A percentile compares a stretch with the other conserved stretches of the same genome.
Evolutionary conservation across 176 grass and related monocot genomes (phyloP).

Genomic region (Oryza coarctata): DNA sequence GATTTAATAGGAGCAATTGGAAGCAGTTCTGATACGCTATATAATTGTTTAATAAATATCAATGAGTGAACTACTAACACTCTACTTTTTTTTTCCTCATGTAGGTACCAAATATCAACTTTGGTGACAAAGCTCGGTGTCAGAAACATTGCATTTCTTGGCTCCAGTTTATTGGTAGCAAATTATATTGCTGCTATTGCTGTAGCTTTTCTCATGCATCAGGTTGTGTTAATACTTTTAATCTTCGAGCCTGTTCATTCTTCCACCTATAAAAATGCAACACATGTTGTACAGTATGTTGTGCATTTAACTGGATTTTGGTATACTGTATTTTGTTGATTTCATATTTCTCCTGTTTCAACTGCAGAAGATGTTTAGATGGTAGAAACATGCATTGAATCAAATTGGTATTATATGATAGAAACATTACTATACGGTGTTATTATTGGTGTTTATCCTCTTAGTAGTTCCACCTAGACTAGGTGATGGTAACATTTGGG

Average conservation of each 20-base stretch:
- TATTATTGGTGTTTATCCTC: not conserved
- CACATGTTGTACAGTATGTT: not conserved
- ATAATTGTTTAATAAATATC: slow-evolving; percentile 3
- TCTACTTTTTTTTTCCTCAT: not conserved
- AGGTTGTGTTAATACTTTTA: slow-evolving; percentile 48
- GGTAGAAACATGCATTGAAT: not conserved
- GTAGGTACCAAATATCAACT: slow-evolving; percentile 92
- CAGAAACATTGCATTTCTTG: slow-evolving; percentile 96
- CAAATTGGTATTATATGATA: not conserved
- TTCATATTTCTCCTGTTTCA: slow-evolving; percentile 15
- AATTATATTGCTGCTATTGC: slow-evolving; percentile 88
- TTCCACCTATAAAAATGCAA: slow-evolving; percentile 15
- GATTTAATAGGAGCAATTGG: not conserved
- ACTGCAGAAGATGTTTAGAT: not conserved
- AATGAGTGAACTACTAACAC: slow-evolving; percentile 13
- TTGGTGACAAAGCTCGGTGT: slow-evolving; percentile 98
- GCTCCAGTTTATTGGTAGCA: slow-evolving; percentile 75
- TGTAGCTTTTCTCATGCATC: slow-evolving; percentile 80
- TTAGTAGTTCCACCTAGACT: not conserved
- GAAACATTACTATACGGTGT: not conserved
- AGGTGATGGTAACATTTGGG: not conserved
- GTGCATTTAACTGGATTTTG: not conserved
- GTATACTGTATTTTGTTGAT: not conserved
- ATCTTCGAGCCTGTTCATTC: not conserved
- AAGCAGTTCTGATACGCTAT: slow-evolving; percentile 1